A percentile compares a stretch with the other conserved stretches of the same genome.
phyloP scores from a whole-genome alignment of 2,329 filamentous ascomycete species.

The Gliomastix tumulicola region DNA sequence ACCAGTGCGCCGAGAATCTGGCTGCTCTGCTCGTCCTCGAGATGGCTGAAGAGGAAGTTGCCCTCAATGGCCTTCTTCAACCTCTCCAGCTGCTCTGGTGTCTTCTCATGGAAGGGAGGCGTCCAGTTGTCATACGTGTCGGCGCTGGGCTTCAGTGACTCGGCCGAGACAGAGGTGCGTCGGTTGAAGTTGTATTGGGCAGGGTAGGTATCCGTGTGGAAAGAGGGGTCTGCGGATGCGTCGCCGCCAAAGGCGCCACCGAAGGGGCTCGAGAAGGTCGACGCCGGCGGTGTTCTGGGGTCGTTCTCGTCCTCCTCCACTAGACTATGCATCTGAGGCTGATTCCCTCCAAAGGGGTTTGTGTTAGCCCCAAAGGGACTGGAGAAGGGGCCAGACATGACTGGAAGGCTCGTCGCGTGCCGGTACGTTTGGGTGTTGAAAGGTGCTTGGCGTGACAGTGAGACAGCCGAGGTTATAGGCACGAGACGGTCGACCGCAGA shows the following conservation, averaged over 20 bases:
- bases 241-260: constrained; percentile 48
- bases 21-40: constrained; percentile 85
- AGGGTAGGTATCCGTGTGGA: constrained; percentile 66
- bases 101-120: constrained; percentile 79
- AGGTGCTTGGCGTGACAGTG: too few species aligned
- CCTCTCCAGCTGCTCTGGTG: constrained; percentile 69
- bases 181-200: constrained; percentile 90
- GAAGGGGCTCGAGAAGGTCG: too few species aligned
- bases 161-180: constrained; percentile 92
- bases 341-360: constrained; percentile 63
- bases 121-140: constrained; percentile 84
- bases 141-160: constrained; percentile 85
- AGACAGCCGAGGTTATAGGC: too few species aligned
- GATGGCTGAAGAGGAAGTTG: constrained; percentile 91
- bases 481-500: too few species aligned
- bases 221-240: constrained; percentile 36
- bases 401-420: background rate
- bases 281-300: constrained; percentile 26
- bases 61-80: constrained; percentile 74
- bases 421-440: too few species aligned
- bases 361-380: constrained; percentile 60
- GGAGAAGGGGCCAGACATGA: constrained; percentile 72
- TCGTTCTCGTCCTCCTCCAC: constrained; percentile 84
- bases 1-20: constrained; percentile 86
- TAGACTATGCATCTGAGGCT: constrained; percentile 45